Base-by-base conservation (phyloP, 2,329 filamentous ascomycete genomes). In the Colletotrichum trifolii region DNA sequence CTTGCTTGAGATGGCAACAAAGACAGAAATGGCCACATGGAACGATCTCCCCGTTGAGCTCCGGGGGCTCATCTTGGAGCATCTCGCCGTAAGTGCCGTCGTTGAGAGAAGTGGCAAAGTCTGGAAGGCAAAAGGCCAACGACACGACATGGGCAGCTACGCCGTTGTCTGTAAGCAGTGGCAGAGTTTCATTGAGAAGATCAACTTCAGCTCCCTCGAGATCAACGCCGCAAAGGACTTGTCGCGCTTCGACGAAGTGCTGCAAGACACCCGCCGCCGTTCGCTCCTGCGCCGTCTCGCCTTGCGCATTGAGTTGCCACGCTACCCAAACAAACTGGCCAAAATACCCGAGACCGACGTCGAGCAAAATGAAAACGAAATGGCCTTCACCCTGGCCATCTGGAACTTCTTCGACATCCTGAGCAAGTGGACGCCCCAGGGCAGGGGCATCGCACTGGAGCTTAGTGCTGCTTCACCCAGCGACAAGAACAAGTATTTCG, bases 111-210 rank as follows among this genome's bases (percentile, higher is more conserved):
- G 46, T 25, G 52, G 52, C 35, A 66, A 53, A 43, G 49, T 46
- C 10, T 62, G 45, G 40, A 49, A 45, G 53, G 35, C 39, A 13
- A 66, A 57, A 53, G 38, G 40, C 50, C 52, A 43, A 13, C 63
- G 63, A 47, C 58, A 62, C 49, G 63, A 62, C 53, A 66, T 66
- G 63, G 58, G 71, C 25, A 66, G 67, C 47, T 72, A 72, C 43
- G 71, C 72, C n/a, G 67, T 70, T 7, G 72, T 74, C 36, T 71
- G 70, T 57, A 52, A 53, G 39, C 68, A 72, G 36, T 74, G 73
- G 73, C 72, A 72, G 15, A 66, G 65, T 3, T 60, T 67, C 39
- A 67, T 73, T 39, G 73, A 74, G 60, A 64, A 68, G 52, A 54
- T 68, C 62, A 72, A 67, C 56, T 73, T 74, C 61, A 54, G 49